These are phyloP conservation scores for Talaromyces stipitatus DNA, from an alignment of 495 filamentous ascomycete species.

Conservation along the genomic window DNA sequence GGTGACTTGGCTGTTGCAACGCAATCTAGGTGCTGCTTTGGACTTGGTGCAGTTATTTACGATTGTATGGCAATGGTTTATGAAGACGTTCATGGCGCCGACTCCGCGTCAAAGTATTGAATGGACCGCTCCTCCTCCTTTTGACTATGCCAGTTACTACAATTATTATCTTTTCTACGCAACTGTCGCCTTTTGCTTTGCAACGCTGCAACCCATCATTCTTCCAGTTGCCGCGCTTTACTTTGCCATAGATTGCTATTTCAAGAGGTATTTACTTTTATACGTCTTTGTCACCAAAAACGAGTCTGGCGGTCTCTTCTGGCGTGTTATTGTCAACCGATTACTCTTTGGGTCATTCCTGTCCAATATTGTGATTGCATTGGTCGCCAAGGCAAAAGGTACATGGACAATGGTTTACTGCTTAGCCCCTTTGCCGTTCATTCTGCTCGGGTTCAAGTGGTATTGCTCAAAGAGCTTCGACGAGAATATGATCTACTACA, in stretches of 20 bases:
- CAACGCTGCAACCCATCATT: constrained; percentile 79
- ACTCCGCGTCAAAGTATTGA: constrained; percentile 92
- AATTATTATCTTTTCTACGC: constrained; percentile 92
- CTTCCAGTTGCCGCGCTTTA: constrained; percentile 88
- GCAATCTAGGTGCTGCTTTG: constrained; percentile 83
- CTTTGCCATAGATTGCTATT: constrained; percentile 74
- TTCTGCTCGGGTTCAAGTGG: constrained; percentile 79
- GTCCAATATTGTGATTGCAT: constrained; percentile 68
- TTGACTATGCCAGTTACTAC: constrained; percentile 95
- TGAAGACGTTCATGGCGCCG: constrained; percentile 73
- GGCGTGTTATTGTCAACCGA: constrained; percentile 86
- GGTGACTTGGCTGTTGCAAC: constrained; percentile 86
- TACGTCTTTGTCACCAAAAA: constrained; percentile 96
- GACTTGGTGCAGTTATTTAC: constrained; percentile 81
- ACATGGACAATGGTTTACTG: constrained; percentile 52
- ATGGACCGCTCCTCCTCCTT: constrained; percentile 82
- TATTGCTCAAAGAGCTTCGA: constrained; percentile 77
- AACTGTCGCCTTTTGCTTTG: constrained; percentile 82
- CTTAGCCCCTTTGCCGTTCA: constrained; percentile 68
- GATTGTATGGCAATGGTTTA: constrained; percentile 71
- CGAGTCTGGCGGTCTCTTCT: constrained; percentile 91
- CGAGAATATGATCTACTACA: constrained; percentile 66
- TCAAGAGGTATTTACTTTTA: constrained; percentile 93
- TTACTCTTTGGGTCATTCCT: constrained; percentile 77
- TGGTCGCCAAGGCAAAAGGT: constrained; percentile 57